Base-by-base conservation (phyloP, 2,329 filamentous ascomycete species). In the Paracoccidioides lutzii region DNA sequence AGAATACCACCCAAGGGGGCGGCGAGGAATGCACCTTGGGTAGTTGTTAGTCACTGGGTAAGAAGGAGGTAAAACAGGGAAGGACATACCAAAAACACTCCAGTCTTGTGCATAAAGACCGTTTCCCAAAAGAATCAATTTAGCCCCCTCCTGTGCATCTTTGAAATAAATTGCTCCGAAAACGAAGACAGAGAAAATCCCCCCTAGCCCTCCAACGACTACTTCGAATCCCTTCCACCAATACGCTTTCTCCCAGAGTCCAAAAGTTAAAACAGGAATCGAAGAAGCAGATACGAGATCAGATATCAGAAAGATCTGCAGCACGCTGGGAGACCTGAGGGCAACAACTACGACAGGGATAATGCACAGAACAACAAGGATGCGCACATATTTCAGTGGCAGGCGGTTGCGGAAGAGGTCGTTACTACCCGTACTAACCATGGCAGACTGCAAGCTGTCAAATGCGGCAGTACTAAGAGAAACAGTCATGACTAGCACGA, bases 401-500 rank as follows among this genome's bases (percentile, higher is more conserved):
- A 93, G 80, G 58, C 79, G 81, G 76, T 93, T 93, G 63, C 87
- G 83, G 78, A 91, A 91, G 12, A 93, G 71, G 66, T 93, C 88
- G 73, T 91, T 91, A 61, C 85, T 89, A 12, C 84, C 85, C 0
- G 85, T 87, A n/a, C 85, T 88, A 6, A 91, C 84, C 84, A 93
- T 90, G 62, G 88, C 85, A 1, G 83, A 86, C 71, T 91, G 88
- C 41, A 91, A 76, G 59, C 80, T 85, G 74, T 93, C 88, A 60
- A 93, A 91, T 0, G 87, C 82, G 0, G 88, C 84, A 2, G 85
- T 88, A 64, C 82, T 87, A 53, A 93, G 79, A 8, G 81, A 81
- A 37, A 90, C 81, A 0, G 87, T 81, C 86, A 93, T 90, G 66
- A 91, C 83, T 8, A 93, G 76, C 0, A 91, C 81, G 60, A 93